phyloP scores from a whole-genome alignment of 2,329 filamentous ascomycete species.

The Calonectria hongkongensis region DNA sequence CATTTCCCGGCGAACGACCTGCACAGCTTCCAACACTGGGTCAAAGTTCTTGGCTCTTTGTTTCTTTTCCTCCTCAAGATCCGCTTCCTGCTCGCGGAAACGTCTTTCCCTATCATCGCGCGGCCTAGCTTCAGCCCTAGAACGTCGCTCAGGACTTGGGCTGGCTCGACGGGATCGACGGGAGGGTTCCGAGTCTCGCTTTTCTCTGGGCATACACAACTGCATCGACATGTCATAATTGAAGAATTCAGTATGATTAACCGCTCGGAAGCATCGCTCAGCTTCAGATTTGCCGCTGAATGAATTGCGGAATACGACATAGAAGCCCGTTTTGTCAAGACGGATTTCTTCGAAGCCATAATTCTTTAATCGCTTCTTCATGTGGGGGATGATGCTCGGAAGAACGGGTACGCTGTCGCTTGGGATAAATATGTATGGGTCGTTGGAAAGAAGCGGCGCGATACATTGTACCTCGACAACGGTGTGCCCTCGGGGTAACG shows the following conservation, averaged over 20 bases:
- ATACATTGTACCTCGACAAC: slow-evolving; percentile 81
- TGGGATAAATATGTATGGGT: slow-evolving; percentile 94
- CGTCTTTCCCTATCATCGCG: slow-evolving; percentile 78
- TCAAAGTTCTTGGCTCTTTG: slow-evolving; percentile 92
- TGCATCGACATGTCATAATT: slow-evolving; percentile 95
- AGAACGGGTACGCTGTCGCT: slow-evolving; percentile 91
- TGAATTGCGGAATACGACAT: slow-evolving; percentile 90
- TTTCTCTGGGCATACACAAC: slow-evolving; percentile 68
- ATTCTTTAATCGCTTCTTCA: slow-evolving; percentile 91
- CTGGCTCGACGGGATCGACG: slow-evolving; percentile 57
- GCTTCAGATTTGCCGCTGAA: slow-evolving; percentile 86
- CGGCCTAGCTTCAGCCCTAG: slow-evolving; percentile 49
- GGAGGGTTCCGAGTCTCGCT: slow-evolving; percentile 51
- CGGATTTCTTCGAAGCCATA: slow-evolving; percentile 89
- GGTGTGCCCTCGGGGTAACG: slow-evolving; percentile 60
- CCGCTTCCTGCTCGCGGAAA: slow-evolving; percentile 84
- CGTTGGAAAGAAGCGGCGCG: slow-evolving; percentile 80
- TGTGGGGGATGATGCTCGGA: slow-evolving; percentile 88
- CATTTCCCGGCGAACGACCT: slow-evolving; percentile 86
- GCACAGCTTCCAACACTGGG: slow-evolving; percentile 88
- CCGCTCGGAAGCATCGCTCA: slow-evolving; percentile 85
- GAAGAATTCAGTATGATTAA: slow-evolving; percentile 90
- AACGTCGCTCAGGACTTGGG: slow-evolving; percentile 59
- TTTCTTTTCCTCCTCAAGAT: slow-evolving; percentile 92
- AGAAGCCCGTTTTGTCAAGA: slow-evolving; percentile 91